Evolutionary conservation across 2,329 filamentous ascomycete species (phyloP), one percentile per base, ranked within the genome.

Genomic region (Mycosphaerella arachidis): DNA sequence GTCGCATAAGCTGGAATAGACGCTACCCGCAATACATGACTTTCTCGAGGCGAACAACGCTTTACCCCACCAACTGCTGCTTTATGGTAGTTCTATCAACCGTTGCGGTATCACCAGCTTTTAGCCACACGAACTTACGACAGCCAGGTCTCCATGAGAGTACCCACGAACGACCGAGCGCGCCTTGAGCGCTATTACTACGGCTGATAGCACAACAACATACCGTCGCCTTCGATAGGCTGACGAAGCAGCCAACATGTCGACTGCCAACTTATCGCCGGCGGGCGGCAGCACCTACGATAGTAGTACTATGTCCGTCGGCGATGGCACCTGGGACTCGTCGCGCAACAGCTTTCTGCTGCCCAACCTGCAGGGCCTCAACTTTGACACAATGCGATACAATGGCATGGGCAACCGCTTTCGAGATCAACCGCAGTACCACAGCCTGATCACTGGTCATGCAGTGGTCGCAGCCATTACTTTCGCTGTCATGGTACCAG

Each of bases 331-430:
- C 35, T 94, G 90, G 90, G 88, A 92, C 69, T 87, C 88, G 59
- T 80, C 82, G 60, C 87, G 87, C 72, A 91, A 92, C 70, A 86
- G 84, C 18, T 94, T 93, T 72, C 77, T 94, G 56, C 77, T 94
- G 55, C 90, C 90, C 37, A 92, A 92, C 70, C 77, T 94, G 50
- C 80, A 87, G 68, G 89, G 89, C 8, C 76, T 91, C 64, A 90
- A 92, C 72, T 90, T 91, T 73, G 88, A 87, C 53, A 92, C 90
- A 6, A 92, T 90, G 86, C 86, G 83, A 72, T 92, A 91, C 76
- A 94, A 94, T 82, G 90, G 90, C 73, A 92, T 93, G 90, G 89
- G 86, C 60, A 92, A 92, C 72, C 86, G 90, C 60, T 93, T 93
- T 74, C 81, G 84, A 54, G 84, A 83, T 10, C 75, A 91, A 63